Percentiles rank a stretch among this genome's conserved stretches.
These are phyloP conservation scores for Phylloporus arenicola DNA, from an alignment of 768 basidiomycete genomes.

Conservation along the genomic window DNA sequence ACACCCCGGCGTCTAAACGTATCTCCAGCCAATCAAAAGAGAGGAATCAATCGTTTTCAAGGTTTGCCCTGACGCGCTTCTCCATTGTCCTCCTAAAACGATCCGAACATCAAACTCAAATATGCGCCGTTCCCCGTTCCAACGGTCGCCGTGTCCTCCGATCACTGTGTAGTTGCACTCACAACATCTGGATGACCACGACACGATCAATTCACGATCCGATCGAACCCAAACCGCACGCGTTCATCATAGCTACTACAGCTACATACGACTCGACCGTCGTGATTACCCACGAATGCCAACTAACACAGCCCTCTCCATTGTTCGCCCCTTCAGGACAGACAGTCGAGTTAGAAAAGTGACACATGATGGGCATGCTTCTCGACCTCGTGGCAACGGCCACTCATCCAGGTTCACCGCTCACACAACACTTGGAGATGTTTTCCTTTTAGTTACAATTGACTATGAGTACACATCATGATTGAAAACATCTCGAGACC, in stretches of 20 bases:
- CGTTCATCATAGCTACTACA: not conserved
- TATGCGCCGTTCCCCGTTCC: not conserved
- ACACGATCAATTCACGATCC: not conserved
- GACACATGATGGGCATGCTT: not conserved
- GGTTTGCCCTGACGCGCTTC: slow-evolving; percentile 1
- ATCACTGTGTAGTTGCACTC: too few species aligned
- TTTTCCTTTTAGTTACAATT: not conserved
- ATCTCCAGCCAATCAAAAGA: not conserved
- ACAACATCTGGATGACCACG: not conserved
- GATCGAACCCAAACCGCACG: not conserved
- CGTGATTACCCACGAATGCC: not conserved
- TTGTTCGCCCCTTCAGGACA: slow-evolving; percentile 11
- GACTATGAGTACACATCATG: not conserved
- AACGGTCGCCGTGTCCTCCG: not conserved
- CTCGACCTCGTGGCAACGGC: not conserved
- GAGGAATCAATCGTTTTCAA: not conserved
- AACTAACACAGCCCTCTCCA: not conserved
- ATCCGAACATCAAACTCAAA: not conserved
- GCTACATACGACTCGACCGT: not conserved
- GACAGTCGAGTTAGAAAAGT: not conserved
- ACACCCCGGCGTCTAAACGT: not conserved
- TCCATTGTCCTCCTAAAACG: slow-evolving; percentile 12
- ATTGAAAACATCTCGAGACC: not conserved
- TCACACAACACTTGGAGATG: not conserved
- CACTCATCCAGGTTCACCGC: not conserved